Base-by-base conservation (phyloP, 2,329 filamentous ascomycete species). In the Polytolypa hystricis region DNA sequence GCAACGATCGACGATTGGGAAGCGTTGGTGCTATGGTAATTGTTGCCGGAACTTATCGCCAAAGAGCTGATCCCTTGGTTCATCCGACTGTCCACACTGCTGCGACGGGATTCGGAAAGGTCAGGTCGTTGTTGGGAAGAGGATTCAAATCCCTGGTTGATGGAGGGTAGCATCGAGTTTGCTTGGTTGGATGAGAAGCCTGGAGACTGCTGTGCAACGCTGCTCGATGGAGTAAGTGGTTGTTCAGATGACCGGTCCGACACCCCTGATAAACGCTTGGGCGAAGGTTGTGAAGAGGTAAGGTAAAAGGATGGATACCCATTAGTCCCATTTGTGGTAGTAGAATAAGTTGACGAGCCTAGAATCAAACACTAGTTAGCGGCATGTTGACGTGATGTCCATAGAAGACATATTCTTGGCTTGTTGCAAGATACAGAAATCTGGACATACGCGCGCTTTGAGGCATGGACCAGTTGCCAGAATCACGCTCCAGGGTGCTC, bases 381-480 rank as follows among this genome's bases (percentile, higher is more conserved):
- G 34, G 9, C 9, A 11, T n/a, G 7, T 21, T 31, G 8, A 12
- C 8, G 11, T 30, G 28, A 7, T 8, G 7, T 12, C 11, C 14
- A 7, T 30, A 12, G 11, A 30, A 16, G 14, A 30, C 15, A 7
- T 30, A 8, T 16, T 30, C 28, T 30, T 8, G 11, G 14, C 15
- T 30, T 8, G 15, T 7, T 14, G 11, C 14, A 7, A n/a, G n/a
- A 25, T 7, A 25, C 21, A n/a, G 21, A 25, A 25, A 25, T 25
- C 7, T 7, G 21, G 21, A 53, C 64, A 52, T 57, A 73, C 71
- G 67, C 51, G 71, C 70, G 54, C 70, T 73, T 47, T 71, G 71
- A 41, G 71, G 68, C 48, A 73, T 69, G 36, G 71, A 73, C 71
- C 71, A 75, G 51, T 69, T 73, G 42, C 72, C 71, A 15, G 71